These are phyloP conservation scores for Tulasnella sp. DNA, from an alignment of 768 basidiomycete genomes.

Conservation along the genomic window DNA sequence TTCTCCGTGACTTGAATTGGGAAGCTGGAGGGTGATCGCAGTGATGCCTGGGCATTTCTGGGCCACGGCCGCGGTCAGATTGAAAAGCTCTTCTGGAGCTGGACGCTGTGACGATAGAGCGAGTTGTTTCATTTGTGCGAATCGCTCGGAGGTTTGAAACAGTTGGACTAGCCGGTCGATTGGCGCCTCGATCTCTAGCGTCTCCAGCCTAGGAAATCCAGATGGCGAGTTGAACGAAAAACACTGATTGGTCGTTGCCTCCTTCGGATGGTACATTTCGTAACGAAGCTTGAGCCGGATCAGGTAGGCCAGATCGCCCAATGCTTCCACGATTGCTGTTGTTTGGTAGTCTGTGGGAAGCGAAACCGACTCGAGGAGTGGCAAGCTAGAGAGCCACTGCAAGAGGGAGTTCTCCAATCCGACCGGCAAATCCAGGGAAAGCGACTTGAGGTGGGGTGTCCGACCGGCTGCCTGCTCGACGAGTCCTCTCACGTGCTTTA, in stretches of 20 bases:
- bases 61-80: background rate
- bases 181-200: background rate
- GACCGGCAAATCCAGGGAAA: background rate
- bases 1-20: background rate
- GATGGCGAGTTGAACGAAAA: background rate
- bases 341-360: background rate
- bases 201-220: background rate
- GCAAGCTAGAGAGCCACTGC: background rate
- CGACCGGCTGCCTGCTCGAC: background rate
- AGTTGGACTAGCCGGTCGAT: background rate
- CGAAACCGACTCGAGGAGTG: background rate
- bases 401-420: background rate
- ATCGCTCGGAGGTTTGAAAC: background rate
- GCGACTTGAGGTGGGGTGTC: background rate
- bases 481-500: background rate
- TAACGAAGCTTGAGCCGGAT: background rate
- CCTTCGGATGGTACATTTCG: background rate
- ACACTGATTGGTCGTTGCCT: too few relatives aligned
- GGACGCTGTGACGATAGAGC: background rate
- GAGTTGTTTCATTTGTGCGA: background rate
- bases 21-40: background rate
- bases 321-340: background rate
- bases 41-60: background rate
- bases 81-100: background rate
- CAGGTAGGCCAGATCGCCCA: background rate